Evolutionary conservation across 2,329 filamentous ascomycete species (phyloP), one percentile per base, ranked within the genome.

Genomic region (Tothia fuscella): DNA sequence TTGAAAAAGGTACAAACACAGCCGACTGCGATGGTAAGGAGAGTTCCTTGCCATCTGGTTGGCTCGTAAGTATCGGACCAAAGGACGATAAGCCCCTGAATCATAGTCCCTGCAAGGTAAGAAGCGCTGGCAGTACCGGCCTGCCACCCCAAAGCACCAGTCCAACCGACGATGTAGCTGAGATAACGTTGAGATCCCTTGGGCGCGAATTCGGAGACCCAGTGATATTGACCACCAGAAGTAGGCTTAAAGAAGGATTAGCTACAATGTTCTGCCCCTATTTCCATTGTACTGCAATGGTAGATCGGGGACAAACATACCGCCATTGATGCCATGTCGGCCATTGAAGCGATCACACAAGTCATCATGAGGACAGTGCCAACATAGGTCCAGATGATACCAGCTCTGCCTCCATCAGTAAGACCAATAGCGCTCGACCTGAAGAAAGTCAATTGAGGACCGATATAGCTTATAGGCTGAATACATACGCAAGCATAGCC

Each of bases 61-160:
- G 42, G 25, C 43, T 68, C 68, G 17, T 44, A 46, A 2, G 49
- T 48, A 0, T 54, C 52, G 17, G 62, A 47, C 22, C 57, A 65
- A 5, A 71, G 51, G 2, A 54, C 45, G 5, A 60, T 44, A 5
- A 63, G 52, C 5, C 58, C 61, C 43, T 64, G 61, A 20, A 63
- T 53, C 13, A 48, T 38, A 13, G 46, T 49, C 6, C 46, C 40
- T 34, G 45, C 36, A 30, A 54, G n/a, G 49, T 50, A 43, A 3
- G 33, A 16, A 14, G 30, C 34, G 12, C 20, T 29, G 12, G 45
- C 38, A 20, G 31, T 32, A 14, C 46, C 46, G 9, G 37, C 24
- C 26, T 47, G 46, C 46, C 46, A 48, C 13, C 45, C 46, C n/a
- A 47, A 24, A 20, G 38, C 46, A 13, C 56, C 60, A 22, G 63